Evolutionary conservation across 192 early-diverging fungal genomes (phyloP), one percentile per base, ranked within the genome.

Genomic region (Pecoramyces ruminantium): DNA sequence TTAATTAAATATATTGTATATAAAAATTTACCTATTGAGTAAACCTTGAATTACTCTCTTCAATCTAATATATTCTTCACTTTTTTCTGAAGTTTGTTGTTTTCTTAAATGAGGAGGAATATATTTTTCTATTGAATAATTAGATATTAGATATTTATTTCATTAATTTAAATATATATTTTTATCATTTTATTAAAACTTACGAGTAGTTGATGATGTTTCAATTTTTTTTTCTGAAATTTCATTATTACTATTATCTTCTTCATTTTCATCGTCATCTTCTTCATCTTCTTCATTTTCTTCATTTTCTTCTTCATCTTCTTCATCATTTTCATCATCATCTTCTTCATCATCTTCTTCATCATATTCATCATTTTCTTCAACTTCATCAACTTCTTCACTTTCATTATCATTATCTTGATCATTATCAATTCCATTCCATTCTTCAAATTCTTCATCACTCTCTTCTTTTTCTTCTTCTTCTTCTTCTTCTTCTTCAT

Each of bases 91-190:
- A 12, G 83, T 82, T 29, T 89, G 81, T 39, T 87, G 85, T 21
- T 82, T 86, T 78, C 96, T 93, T 27, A 98, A 86, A 78, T 95
- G 92, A 40, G 97, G 96, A 28, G 97, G 97, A 27, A 98, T 85
- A 81, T 99, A 99, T 85, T 94, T 94, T 25, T 84, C 27, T 38
- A 29, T 34, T 25, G 27, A 30, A 2, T n/a, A n/a, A n/a, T n/a
- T n/a, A n/a, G n/a, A n/a, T n/a, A n/a, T n/a, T n/a, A n/a, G n/a
- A n/a, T n/a, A n/a, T n/a, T n/a, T n/a, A n/a, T n/a, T n/a, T n/a
- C n/a, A n/a, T n/a, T n/a, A n/a, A n/a, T n/a, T n/a, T n/a, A n/a
- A n/a, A n/a, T n/a, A n/a, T n/a, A n/a, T n/a, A n/a, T n/a, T n/a
- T n/a, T n/a, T n/a, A n/a, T n/a, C n/a, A n/a, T n/a, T n/a, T n/a